Conservation (phyloP, 192 early-diverging fungal genomes). For the Jimgerdemannia flammicorona region DNA sequence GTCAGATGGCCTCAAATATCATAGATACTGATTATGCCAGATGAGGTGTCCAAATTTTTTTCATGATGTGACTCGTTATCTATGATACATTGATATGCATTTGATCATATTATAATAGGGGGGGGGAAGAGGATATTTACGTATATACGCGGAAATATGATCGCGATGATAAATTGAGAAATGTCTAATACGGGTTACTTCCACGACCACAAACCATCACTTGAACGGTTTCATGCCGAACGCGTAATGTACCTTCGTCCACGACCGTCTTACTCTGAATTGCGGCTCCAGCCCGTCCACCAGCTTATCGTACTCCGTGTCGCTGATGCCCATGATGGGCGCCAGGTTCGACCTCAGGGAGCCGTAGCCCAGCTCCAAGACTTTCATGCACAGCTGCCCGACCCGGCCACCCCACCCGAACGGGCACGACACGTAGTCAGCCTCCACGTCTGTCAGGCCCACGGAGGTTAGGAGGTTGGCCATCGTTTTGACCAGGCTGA, state of each 20-base stretch:
- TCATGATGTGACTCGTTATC: too few relatives aligned
- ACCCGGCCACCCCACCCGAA: neutral
- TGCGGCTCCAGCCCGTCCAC: neutral
- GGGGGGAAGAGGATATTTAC: too few relatives aligned
- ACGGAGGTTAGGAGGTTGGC: neutral
- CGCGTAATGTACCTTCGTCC: neutral
- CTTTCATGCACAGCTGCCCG: neutral
- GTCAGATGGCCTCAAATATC: too few relatives aligned
- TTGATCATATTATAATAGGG: too few relatives aligned
- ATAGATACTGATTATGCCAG: too few relatives aligned
- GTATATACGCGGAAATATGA: too few relatives aligned
- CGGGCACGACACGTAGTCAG: neutral
- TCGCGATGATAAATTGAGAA: too few relatives aligned
- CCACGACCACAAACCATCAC: neutral
- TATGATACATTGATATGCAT: too few relatives aligned
- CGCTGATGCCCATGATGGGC: neutral
- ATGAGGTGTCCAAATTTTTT: too few relatives aligned
- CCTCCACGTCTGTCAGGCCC: neutral
- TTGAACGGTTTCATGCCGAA: neutral
- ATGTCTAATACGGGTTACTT: too few relatives aligned
- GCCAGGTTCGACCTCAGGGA: too few relatives aligned
- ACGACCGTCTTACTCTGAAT: neutral
- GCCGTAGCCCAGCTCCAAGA: neutral
- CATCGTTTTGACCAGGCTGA: neutral
- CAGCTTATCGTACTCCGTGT: neutral